phyloP scores from a whole-genome alignment of 805 yeast species.

The Candida broadrunensis region DNA sequence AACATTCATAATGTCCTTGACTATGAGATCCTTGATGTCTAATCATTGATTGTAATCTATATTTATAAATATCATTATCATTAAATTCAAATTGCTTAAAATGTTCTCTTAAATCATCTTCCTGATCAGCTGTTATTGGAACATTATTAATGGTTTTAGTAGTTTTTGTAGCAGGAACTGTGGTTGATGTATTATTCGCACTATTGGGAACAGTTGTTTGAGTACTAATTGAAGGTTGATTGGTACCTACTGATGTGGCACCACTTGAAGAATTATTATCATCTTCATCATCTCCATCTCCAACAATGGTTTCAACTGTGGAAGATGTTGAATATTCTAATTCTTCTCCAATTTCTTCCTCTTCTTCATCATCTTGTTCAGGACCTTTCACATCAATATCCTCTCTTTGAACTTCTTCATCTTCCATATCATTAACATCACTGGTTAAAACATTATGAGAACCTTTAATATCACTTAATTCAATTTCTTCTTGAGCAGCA shows the following conservation, averaged over 20 bases:
- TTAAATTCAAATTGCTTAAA: slow-evolving; percentile 37
- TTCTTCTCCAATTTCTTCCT: slow-evolving; percentile 16
- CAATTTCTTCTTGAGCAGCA: slow-evolving; percentile 12
- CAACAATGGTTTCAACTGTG: slow-evolving; percentile 13
- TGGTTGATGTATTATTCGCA: slow-evolving; percentile 9
- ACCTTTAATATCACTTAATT: slow-evolving; percentile 10
- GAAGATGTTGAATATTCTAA: slow-evolving; percentile 11
- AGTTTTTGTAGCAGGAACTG: slow-evolving; percentile 2
- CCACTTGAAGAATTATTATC: slow-evolving; percentile 4
- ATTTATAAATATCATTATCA: slow-evolving; percentile 44
- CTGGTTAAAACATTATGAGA: slow-evolving; percentile 22
- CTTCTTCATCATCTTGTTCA: slow-evolving; percentile 25
- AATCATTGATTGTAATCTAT: slow-evolving; percentile 67
- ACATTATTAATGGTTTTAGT: slow-evolving; percentile 32
- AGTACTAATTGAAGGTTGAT: slow-evolving; percentile 9
- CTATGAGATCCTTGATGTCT: slow-evolving; percentile 87
- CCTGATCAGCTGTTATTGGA: slow-evolving; percentile 38
- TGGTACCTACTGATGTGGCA: slow-evolving; percentile 3
- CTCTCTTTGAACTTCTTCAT: slow-evolving; percentile 33
- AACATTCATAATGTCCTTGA: slow-evolving; percentile 89
- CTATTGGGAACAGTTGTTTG: slow-evolving; percentile 1
- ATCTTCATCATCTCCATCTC: slow-evolving; percentile 12
- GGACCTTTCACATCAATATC: slow-evolving; percentile 35
- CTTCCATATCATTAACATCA: slow-evolving; percentile 28
- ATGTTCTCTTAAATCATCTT: slow-evolving; percentile 30